Conservation (phyloP, 108 stramenopile genomes). For the Nitzschia inconspicua region DNA sequence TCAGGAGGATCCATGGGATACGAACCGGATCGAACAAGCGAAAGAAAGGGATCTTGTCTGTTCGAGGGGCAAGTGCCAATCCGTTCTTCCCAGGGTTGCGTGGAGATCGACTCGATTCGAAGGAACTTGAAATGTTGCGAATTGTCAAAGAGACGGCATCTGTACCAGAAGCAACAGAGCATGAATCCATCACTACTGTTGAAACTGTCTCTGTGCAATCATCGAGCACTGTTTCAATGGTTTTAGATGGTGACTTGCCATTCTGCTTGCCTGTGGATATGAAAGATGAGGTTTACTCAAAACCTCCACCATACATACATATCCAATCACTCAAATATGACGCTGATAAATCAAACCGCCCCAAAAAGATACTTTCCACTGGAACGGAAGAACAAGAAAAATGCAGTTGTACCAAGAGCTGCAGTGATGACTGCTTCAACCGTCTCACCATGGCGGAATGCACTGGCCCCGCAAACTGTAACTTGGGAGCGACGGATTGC, state of each 20-base stretch:
- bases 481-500: constrained; percentile 59
- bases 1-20: constrained; percentile 24
- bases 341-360: constrained; percentile 38
- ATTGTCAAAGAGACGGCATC: not conserved
- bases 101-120: constrained; percentile 8
- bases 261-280: constrained; percentile 70
- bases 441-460: constrained; percentile 73
- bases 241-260: constrained; percentile 3
- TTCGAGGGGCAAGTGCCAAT: constrained; percentile 1
- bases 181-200: not conserved
- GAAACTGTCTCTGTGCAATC: not conserved
- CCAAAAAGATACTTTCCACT: constrained; percentile 54
- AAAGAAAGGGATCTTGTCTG: not conserved
- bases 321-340: constrained; percentile 46
- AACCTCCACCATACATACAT: constrained; percentile 65
- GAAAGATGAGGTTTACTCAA: constrained; percentile 65
- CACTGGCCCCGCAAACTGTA: constrained; percentile 78
- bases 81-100: constrained; percentile 30
- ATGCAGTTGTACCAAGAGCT: constrained; percentile 62
- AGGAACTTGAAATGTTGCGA: not conserved
- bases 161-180: not conserved
- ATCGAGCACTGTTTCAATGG: constrained; percentile 7
- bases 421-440: constrained; percentile 85
- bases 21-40: not conserved
- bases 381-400: constrained; percentile 30